Evolutionary conservation across 768 basidiomycete species (phyloP).

Genomic region (Glaciozyma antarctica): DNA sequence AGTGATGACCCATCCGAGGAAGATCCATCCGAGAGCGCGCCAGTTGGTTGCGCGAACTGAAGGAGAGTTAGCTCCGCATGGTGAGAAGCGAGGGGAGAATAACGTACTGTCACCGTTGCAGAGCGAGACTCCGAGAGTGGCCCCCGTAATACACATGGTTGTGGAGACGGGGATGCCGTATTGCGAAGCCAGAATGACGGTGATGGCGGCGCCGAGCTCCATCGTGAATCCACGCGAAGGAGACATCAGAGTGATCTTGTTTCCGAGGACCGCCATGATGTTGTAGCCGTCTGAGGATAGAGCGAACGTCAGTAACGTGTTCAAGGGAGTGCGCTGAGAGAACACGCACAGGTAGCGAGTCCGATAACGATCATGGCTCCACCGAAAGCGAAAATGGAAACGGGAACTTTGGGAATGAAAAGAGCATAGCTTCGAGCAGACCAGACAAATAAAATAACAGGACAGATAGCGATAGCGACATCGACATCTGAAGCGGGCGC

Average conservation of each 20-base stretch:
- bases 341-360: slow-evolving; percentile 35
- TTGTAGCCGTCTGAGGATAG: slow-evolving; percentile 38
- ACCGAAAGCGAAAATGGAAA: slow-evolving; percentile 40
- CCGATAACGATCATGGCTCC: slow-evolving; percentile 37
- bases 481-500: slow-evolving; percentile 38
- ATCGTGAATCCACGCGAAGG: slow-evolving; percentile 45
- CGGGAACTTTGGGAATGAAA: slow-evolving; percentile 36
- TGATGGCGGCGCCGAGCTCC: slow-evolving; percentile 42
- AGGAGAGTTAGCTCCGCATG: slow-evolving; percentile 8
- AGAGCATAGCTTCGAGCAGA: slow-evolving; percentile 32
- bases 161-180: slow-evolving; percentile 40
- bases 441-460: slow-evolving; percentile 43
- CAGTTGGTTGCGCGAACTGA: slow-evolving; percentile 38
- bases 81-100: background rate
- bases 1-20: slow-evolving; percentile 31
- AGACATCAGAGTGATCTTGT: slow-evolving; percentile 43
- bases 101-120: slow-evolving; percentile 36
- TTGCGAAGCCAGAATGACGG: slow-evolving; percentile 39
- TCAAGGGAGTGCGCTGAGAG: too few relatives aligned
- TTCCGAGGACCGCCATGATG: slow-evolving; percentile 39
- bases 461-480: slow-evolving; percentile 39
- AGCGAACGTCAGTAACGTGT: background rate
- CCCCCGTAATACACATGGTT: slow-evolving; percentile 41
- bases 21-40: slow-evolving; percentile 37
- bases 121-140: slow-evolving; percentile 40